phyloP scores from a whole-genome alignment of 768 basidiomycete species.

The Xerocomellus amylosporus region DNA sequence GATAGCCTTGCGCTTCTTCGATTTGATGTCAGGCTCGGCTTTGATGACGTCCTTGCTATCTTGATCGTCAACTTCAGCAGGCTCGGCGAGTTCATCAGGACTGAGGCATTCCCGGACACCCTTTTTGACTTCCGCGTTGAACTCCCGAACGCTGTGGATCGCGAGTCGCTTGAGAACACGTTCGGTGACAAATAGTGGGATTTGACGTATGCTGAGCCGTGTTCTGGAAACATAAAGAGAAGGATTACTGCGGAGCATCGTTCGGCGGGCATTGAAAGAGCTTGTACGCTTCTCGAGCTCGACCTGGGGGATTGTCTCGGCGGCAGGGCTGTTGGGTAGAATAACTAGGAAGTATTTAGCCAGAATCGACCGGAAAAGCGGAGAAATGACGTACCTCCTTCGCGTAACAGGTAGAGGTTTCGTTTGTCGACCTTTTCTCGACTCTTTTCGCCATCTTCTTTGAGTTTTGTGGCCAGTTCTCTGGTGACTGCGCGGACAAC shows the following conservation, averaged over 20 bases:
- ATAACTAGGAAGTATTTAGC: conserved; percentile 58
- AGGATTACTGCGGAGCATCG: conserved; percentile 86
- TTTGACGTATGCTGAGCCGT: conserved; percentile 88
- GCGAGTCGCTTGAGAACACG: conserved; percentile 86
- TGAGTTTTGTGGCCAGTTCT: conserved; percentile 82
- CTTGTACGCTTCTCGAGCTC: conserved; percentile 84
- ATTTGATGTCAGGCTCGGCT: conserved; percentile 19
- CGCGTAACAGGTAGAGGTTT: conserved; percentile 91
- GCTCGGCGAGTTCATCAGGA: conserved; percentile 66
- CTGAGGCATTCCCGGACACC: conserved; percentile 59
- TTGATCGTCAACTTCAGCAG: conserved; percentile 27
- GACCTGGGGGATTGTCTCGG: conserved; percentile 60
- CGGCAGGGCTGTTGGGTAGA: conserved; percentile 81
- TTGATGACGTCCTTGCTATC: conserved; percentile 31
- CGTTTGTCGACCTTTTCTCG: conserved; percentile 92
- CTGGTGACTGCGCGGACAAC: conserved; percentile 88
- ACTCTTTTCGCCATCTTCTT: conserved; percentile 81
- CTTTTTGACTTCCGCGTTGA: conserved; percentile 72
- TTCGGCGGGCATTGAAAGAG: conserved; percentile 82
- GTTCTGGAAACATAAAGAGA: conserved; percentile 93
- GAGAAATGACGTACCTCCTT: conserved; percentile 67
- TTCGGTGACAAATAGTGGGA: conserved; percentile 89
- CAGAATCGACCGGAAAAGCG: background rate
- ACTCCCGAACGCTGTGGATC: conserved; percentile 72
- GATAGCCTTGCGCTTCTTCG: conserved; percentile 24